Percentiles rank a stretch among this genome's conserved stretches.
These are phyloP conservation scores for Hypoxylon crocopeplum DNA, from an alignment of 495 filamentous ascomycete species.

Conservation along the genomic window DNA sequence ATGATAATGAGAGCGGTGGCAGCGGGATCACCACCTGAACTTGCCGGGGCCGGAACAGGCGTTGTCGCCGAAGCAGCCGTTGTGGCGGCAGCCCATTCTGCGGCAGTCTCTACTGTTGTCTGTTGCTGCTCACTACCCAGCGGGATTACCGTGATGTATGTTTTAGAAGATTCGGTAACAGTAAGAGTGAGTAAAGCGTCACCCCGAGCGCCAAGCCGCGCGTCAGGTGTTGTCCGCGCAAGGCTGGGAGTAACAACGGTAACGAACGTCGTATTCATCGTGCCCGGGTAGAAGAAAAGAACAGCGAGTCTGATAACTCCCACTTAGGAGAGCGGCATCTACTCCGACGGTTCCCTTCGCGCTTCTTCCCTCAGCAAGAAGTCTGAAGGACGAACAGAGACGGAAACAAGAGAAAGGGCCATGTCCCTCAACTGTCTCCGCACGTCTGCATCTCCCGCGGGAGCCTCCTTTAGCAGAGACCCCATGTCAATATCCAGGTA, in stretches of 20 bases:
- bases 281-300: background rate
- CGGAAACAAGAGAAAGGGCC: background rate
- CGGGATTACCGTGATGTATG: slow-evolving; percentile 2
- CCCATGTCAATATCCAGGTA: slow-evolving; percentile 12
- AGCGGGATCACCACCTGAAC: slow-evolving; percentile 4
- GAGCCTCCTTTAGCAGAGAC: slow-evolving; percentile 4
- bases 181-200: slow-evolving; percentile 6
- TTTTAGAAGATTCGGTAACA: background rate
- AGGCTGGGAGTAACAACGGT: background rate
- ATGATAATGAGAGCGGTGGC: slow-evolving; percentile 29
- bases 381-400: background rate
- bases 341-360: background rate
- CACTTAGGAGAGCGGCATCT: background rate
- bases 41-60: background rate
- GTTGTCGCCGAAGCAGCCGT: background rate
- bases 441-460: background rate
- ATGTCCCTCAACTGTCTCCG: background rate
- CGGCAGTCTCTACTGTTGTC: background rate
- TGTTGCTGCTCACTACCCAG: slow-evolving; percentile 4
- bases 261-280: slow-evolving; percentile 9
- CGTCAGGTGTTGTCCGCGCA: background rate
- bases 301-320: background rate
- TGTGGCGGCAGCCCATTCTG: background rate
- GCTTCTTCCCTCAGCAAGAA: background rate
- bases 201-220: slow-evolving; percentile 1